These are phyloP conservation scores for Ceratocystis smalleyi DNA, from an alignment of 2,329 filamentous ascomycete species.

Conservation along the genomic window DNA sequence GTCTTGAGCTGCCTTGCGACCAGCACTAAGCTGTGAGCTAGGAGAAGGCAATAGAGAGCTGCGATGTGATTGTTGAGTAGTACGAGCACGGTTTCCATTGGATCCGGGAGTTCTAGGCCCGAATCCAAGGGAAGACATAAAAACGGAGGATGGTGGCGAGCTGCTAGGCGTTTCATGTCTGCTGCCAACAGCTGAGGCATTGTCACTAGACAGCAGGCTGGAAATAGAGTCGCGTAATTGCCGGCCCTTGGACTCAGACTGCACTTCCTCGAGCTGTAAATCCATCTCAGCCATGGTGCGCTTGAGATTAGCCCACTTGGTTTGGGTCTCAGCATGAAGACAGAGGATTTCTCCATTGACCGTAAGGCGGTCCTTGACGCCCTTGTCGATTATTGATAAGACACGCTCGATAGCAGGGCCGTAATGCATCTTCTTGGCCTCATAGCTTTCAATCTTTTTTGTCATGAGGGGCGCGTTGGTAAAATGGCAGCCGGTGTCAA, in stretches of 20 bases:
- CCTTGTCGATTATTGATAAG: constrained; percentile 81
- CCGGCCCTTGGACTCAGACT: constrained; percentile 46
- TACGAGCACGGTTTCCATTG: constrained; percentile 31
- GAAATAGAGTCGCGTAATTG: constrained; percentile 85
- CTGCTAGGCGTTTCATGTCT: constrained; percentile 55
- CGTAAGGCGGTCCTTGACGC: constrained; percentile 86
- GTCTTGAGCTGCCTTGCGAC: constrained; percentile 29
- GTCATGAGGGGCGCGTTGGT: constrained; percentile 53
- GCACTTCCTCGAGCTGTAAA: constrained; percentile 54
- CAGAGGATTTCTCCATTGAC: constrained; percentile 91
- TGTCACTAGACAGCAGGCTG: constrained; percentile 65
- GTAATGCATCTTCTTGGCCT: constrained; percentile 89
- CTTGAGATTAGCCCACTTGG: constrained; percentile 65
- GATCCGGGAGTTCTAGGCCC: constrained; percentile 32
- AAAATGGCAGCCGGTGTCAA: constrained; percentile 59
- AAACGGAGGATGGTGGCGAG: constrained; percentile 45
- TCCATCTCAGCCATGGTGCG: constrained; percentile 66
- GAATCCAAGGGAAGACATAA: constrained; percentile 40
- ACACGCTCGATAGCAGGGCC: constrained; percentile 85
- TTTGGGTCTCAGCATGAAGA: constrained; percentile 69
- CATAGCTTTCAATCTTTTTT: constrained; percentile 84
- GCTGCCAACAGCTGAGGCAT: constrained; percentile 49
- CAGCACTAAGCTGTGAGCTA: constrained; percentile 23
- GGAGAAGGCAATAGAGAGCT: constrained; percentile 35
- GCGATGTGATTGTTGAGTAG: constrained; percentile 31